Evolutionary conservation across 75 land plant species (phyloP).

Genomic region (Picea glauca): DNA sequence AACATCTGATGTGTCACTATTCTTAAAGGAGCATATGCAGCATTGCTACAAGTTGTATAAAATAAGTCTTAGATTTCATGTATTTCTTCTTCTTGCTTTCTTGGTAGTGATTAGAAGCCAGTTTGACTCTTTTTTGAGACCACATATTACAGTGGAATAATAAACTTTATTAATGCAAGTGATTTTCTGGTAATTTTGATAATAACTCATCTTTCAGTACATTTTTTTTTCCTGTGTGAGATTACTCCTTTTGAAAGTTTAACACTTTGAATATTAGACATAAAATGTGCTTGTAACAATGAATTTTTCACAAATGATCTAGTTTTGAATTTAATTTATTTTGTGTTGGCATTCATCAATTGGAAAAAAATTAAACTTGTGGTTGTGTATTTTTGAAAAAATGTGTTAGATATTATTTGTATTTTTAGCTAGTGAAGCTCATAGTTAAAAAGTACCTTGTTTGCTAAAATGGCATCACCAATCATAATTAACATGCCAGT

Average conservation of each 20-base stretch:
- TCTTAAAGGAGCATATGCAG: slow-evolving; percentile 69
- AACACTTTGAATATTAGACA: background rate
- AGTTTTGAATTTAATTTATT: background rate
- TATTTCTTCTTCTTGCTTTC: slow-evolving; percentile 55
- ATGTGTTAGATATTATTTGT: too few relatives aligned
- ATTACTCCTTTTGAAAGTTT: background rate
- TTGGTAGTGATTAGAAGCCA: slow-evolving; percentile 68
- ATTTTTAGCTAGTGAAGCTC: too few relatives aligned
- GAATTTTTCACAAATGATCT: background rate
- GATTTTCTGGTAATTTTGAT: slow-evolving; percentile 66
- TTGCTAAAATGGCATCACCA: too few relatives aligned
- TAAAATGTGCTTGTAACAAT: background rate
- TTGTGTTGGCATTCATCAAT: background rate
- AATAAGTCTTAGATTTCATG: slow-evolving; percentile 84
- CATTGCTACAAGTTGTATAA: slow-evolving; percentile 59
- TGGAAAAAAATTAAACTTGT: background rate
- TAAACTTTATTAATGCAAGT: slow-evolving; percentile 71
- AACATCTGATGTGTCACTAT: slow-evolving; percentile 52
- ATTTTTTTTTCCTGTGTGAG: background rate
- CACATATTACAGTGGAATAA: slow-evolving; percentile 36
- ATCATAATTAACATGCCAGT: too few relatives aligned
- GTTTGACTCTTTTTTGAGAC: slow-evolving; percentile 61
- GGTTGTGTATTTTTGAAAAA: background rate
- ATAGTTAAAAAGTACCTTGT: too few relatives aligned
- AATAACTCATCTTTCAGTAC: background rate